Evolutionary conservation across 805 yeast species (phyloP).

Genomic region (Cyberlindnera mycetangii): DNA sequence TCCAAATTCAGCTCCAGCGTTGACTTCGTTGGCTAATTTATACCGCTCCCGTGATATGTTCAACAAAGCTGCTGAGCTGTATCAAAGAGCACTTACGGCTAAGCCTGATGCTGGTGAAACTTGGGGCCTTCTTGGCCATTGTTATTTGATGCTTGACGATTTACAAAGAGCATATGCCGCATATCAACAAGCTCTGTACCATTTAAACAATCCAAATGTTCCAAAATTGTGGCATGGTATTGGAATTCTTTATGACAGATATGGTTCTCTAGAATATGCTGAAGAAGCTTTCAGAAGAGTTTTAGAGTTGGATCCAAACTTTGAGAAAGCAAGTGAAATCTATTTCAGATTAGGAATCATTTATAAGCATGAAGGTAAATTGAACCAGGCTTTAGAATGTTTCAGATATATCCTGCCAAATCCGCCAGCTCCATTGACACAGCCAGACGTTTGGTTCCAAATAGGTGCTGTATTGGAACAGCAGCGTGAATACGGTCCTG

Average conservation of each 20-base stretch:
- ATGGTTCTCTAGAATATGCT: conserved; percentile 94
- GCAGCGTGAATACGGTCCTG: conserved; percentile 86
- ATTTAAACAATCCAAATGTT: conserved; percentile 87
- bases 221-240: conserved; percentile 99
- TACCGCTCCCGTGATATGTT: conserved; percentile 88
- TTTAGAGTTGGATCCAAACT: conserved; percentile 90
- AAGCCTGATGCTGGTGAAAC: conserved; percentile 91
- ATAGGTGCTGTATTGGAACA: conserved; percentile 95
- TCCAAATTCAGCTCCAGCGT: conserved; percentile 81
- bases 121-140: conserved; percentile 96
- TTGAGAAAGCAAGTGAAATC: conserved; percentile 94
- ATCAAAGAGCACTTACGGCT: conserved; percentile 78
- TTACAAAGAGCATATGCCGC: conserved; percentile 94
- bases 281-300: conserved; percentile 98
- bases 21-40: conserved; percentile 82
- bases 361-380: conserved; percentile 90
- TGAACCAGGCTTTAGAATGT: conserved; percentile 86
- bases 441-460: conserved; percentile 98
- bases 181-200: conserved; percentile 92
- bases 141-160: conserved; percentile 95
- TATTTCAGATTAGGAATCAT: conserved; percentile 95
- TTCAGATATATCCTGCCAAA: conserved; percentile 85
- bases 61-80: conserved; percentile 90
- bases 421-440: conserved; percentile 95
- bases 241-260: conserved; percentile 93